Evolutionary conservation across 768 basidiomycete genomes (phyloP).

Genomic region (Trametes coccinea): DNA sequence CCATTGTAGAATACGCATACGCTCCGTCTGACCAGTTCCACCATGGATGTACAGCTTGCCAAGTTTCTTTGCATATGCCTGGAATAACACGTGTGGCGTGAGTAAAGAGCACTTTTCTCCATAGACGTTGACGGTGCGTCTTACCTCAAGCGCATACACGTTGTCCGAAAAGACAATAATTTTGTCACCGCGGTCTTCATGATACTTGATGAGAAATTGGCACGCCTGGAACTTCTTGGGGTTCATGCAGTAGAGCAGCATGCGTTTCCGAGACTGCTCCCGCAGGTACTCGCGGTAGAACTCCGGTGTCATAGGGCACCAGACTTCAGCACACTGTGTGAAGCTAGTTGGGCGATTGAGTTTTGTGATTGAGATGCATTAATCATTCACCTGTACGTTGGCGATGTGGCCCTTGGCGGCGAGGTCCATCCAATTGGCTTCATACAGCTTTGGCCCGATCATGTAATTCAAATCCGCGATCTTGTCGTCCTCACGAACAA

Average conservation of each 20-base stretch:
- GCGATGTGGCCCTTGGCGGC: constrained; percentile 99
- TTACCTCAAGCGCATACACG: constrained; percentile 92
- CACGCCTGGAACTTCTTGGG: constrained; percentile 99
- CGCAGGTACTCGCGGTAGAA: constrained; percentile 97
- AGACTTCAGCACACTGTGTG: constrained; percentile 93
- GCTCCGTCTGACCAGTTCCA: constrained; percentile 89
- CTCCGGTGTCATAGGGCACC: constrained; percentile 99
- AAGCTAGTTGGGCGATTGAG: neutral
- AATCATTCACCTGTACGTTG: constrained; percentile 84
- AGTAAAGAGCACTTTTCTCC: neutral
- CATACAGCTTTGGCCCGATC: constrained; percentile 99
- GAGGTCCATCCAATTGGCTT: constrained; percentile 99
- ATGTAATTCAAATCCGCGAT: constrained; percentile 98
- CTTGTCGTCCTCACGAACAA: constrained; percentile 98
- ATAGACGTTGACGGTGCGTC: constrained; percentile 9
- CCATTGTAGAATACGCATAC: constrained; percentile 91
- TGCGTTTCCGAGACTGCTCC: constrained; percentile 89
- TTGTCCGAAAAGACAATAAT: constrained; percentile 99
- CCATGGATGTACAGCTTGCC: constrained; percentile 96
- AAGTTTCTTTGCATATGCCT: constrained; percentile 93
- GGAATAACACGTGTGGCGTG: neutral
- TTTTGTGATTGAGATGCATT: constrained; percentile 1
- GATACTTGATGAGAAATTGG: constrained; percentile 97
- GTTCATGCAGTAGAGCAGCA: constrained; percentile 99
- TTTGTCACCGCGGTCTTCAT: constrained; percentile 97